Base-by-base conservation (phyloP, 805 yeast species). In the Groenewaldozyma tartarivorans region DNA sequence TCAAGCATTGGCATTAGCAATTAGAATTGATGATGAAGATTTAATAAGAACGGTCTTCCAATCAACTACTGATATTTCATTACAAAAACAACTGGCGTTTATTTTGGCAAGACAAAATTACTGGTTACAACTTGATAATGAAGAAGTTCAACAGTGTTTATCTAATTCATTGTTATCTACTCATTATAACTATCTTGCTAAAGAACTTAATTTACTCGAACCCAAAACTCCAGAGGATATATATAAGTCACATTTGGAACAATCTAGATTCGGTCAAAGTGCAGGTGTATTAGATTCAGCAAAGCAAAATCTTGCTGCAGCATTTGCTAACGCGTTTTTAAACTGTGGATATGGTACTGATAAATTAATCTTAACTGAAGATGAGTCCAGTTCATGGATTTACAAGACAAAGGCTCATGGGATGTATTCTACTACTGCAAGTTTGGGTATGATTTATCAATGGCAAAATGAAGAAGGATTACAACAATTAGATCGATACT, bases 151-250 rank as follows among this genome's bases (percentile, higher is more conserved):
- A 57, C 90, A 84, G 46, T 78, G 87, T 53, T 76, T 88, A 48
- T 79, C 90, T 37, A 92, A 92, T 66, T 72, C 76, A 27, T 77
- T 79, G 48, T 66, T 86, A 39, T 77, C 83, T 33, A 90, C 83
- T 57, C 82, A 82, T 63, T 92, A 76, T 67, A 66, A 71, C 36
- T 86, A 86, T 60, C 69, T 92, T 42, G 82, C 78, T 19, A 80
- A 84, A 56, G 97, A 90, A 63, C 75, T 92, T 57, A 90, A 92
- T 58, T 68, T 92, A 51, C 69, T 83, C 51, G 87, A 82, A 38
- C 94, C 97, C 39, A 85, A 85, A 60, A 81, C 83, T 21, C 98
- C 98, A 9, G 96, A 87, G 62, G 98, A 92, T 61, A 76, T 92
- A 43, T 87, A 87, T 64, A 87, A 88, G 62, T 78, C 87, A 21